Conservation (phyloP, 495 filamentous ascomycete species). For the Aspergillus nidulans region DNA sequence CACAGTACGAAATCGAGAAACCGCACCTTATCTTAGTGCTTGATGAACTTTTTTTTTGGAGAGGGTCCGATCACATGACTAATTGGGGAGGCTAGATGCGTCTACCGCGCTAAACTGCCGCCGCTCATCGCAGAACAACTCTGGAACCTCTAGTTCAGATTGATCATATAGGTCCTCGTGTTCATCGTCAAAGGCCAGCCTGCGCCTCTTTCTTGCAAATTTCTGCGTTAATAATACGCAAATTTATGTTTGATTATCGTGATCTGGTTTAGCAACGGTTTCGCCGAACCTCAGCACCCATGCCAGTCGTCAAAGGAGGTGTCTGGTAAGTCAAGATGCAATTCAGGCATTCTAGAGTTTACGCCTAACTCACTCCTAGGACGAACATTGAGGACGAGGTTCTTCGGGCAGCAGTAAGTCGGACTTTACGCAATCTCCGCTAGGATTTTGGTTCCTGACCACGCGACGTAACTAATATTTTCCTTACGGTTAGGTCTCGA, state of each 20-base stretch:
- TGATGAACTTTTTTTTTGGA: conserved; percentile 22
- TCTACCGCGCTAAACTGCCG: conserved; percentile 19
- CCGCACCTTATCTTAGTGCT: conserved; percentile 15
- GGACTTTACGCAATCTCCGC: not conserved
- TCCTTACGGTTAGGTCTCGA: conserved; percentile 60
- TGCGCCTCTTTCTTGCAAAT: not conserved
- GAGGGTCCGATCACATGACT: not conserved
- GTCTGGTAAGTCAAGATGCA: conserved; percentile 67
- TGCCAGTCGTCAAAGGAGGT: conserved; percentile 98
- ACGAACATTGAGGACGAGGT: conserved; percentile 89
- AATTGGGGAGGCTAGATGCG: conserved; percentile 9
- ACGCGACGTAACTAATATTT: conserved; percentile 11
- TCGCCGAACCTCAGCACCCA: conserved; percentile 33
- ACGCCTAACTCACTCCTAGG: conserved; percentile 33
- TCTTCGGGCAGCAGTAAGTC: conserved; percentile 72
- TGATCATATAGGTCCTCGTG: not conserved
- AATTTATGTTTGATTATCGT: not conserved
- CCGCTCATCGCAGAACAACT: conserved; percentile 21
- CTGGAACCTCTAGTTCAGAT: no score
- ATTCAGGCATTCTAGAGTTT: not conserved
- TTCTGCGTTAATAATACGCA: not conserved
- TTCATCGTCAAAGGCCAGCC: conserved; percentile 10
- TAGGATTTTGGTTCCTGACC: not conserved
- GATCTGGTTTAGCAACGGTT: conserved; percentile 14
- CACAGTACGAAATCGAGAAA: not conserved